These are phyloP conservation scores for Diaporthe sp. DNA, from an alignment of 2,329 filamentous ascomycete species.

Conservation along the genomic window DNA sequence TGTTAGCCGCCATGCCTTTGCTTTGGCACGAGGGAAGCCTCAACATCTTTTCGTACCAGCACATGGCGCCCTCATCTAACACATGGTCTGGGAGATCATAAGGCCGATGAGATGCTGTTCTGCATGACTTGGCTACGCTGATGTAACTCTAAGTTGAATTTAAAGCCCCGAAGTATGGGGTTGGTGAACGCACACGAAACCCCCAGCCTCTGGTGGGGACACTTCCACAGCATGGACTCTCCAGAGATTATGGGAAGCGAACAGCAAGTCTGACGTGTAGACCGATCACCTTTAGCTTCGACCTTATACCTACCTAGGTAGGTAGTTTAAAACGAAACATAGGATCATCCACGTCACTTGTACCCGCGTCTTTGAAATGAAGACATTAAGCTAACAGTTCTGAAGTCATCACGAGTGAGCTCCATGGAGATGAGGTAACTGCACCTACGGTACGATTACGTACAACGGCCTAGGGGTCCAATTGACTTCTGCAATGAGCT, in stretches of 20 bases:
- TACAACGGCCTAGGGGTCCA: slow-evolving; percentile 23
- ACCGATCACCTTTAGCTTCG: too few relatives aligned
- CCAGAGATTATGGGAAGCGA: too few relatives aligned
- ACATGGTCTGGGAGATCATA: neutral
- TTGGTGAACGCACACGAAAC: neutral
- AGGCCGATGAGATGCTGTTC: neutral
- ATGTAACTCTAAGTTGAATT: neutral
- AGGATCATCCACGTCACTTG: too few relatives aligned
- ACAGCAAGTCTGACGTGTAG: too few relatives aligned
- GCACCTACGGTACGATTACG: neutral
- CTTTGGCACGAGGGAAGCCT: neutral
- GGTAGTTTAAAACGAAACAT: too few relatives aligned
- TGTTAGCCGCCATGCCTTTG: neutral
- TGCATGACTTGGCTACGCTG: neutral
- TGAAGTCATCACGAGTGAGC: neutral
- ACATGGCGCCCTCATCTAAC: neutral
- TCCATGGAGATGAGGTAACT: neutral
- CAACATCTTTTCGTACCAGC: neutral
- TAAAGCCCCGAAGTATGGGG: neutral
- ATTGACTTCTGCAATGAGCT: slow-evolving; percentile 21
- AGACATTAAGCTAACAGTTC: neutral
- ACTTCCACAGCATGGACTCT: too few relatives aligned
- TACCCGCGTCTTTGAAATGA: too few relatives aligned
- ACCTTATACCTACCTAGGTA: too few relatives aligned
- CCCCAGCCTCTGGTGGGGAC: neutral